Base-by-base conservation (phyloP, 1,284 basidiomycete genomes). In the Pascua guehoae region DNA sequence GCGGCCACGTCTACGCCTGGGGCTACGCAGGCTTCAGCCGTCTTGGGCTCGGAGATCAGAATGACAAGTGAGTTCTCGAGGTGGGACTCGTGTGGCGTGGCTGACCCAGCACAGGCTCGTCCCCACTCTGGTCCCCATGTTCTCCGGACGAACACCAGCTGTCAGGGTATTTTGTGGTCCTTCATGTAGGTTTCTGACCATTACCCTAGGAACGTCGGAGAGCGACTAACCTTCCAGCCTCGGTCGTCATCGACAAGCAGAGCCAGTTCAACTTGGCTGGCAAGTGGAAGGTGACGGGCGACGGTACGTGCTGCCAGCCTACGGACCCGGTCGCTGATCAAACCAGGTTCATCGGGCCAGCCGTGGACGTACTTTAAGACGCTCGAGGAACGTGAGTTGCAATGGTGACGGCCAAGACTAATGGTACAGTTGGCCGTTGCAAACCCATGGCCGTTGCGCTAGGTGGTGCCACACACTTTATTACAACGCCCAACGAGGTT, bases 381-480 rank as follows among this genome's bases (percentile, higher is more conserved):
- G 54, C 64, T 64, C 18, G 41, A 48, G 9, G 38, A 47, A 7
- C 24, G 54, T 49, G 36, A 40, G 52, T 52, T 54, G 7, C 5
- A 41, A 11, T 54, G 41, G 32, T 51, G 18, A 38, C n/a, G 14
- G 18, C 38, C 15, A 15, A 7, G 5, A 17, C 43, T 53, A 36
- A 53, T 41, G n/a, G 12, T 11, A 7, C 8, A 54, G 52, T 49
- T 57, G 87, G 86, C 84, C 85, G 83, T 7, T 90, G 87, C 76
- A 88, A 88, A 67, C 83, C 88, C 16, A 76, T 78, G 40, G 79
- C 82, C 14, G 86, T 84, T 0, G 80, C 84, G 12, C 86, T 86
- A 46, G 94, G 94, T 18, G 91, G 91, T 15, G 89, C 92, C n/a
- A 93, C 91, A 0, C 88, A 94, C 67, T 94, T 91, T 79, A 82